These are phyloP conservation scores for Paramecium tetraurelia DNA, from an alignment of 73 alveolate species.

Conservation along the genomic window DNA sequence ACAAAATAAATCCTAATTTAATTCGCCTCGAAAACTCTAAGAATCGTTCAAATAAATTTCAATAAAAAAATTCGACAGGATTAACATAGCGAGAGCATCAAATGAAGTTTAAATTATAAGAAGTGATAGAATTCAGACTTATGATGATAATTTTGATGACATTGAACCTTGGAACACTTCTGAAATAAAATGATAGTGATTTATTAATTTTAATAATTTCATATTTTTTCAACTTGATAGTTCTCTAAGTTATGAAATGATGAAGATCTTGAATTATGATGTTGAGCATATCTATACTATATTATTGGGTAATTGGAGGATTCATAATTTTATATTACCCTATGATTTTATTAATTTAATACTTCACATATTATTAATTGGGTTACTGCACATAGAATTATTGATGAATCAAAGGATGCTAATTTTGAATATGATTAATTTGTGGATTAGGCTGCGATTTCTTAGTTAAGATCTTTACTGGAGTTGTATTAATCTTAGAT, in stretches of 20 bases:
- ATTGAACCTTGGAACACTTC: slow-evolving; percentile 22
- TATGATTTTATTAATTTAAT: neutral
- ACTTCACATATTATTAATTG: neutral
- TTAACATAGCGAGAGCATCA: neutral
- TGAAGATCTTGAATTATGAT: neutral
- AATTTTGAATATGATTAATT: neutral
- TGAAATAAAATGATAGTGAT: neutral
- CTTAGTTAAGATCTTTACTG: neutral
- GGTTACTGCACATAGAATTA: neutral
- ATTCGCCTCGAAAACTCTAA: neutral
- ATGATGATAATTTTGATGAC: neutral
- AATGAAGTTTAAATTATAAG: neutral
- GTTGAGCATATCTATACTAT: neutral
- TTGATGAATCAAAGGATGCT: neutral
- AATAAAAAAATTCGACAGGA: neutral
- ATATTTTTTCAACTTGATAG: neutral
- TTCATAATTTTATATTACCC: neutral
- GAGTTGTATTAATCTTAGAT: neutral
- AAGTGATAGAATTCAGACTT: neutral
- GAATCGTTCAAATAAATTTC: neutral
- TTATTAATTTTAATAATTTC: neutral
- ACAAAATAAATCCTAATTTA: neutral
- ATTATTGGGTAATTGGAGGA: neutral
- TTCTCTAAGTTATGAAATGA: neutral
- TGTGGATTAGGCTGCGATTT: neutral